phyloP scores from a whole-genome alignment of 768 basidiomycete genomes.

The Inosperma sp. region DNA sequence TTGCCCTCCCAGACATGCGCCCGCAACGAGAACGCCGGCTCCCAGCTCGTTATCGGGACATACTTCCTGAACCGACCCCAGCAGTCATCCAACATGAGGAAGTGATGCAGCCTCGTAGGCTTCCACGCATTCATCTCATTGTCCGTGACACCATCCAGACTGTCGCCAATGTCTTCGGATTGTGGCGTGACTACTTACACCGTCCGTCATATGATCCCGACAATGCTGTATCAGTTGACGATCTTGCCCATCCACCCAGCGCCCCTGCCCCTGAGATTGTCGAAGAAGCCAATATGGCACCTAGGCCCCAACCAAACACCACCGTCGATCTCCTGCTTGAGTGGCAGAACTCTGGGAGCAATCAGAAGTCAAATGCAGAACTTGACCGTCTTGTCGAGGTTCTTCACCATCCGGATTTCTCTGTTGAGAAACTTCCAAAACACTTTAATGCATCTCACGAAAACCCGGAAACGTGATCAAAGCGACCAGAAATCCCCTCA shows the following conservation, averaged over 20 bases:
- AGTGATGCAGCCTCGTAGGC: neutral
- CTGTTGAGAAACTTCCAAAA: neutral
- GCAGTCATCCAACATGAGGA: neutral
- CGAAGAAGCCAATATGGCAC: neutral
- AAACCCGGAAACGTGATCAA: neutral
- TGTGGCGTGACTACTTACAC: constrained; percentile 22
- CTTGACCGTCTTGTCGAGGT: neutral
- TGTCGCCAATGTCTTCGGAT: constrained; percentile 21
- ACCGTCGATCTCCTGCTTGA: constrained; percentile 11
- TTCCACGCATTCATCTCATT: constrained; percentile 10
- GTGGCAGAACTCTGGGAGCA: constrained; percentile 20
- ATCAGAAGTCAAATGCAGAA: constrained; percentile 7
- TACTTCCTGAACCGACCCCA: constrained; percentile 2
- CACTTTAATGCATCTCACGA: neutral
- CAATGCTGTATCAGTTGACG: constrained; percentile 8
- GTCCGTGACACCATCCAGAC: constrained; percentile 20
- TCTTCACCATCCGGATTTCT: neutral
- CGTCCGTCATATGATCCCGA: constrained; percentile 31
- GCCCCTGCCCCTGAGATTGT: neutral
- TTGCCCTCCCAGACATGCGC: too few species aligned
- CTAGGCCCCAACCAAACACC: constrained; percentile 6
- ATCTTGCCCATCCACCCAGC: neutral
- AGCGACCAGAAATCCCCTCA: neutral
- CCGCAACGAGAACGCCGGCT: constrained; percentile 2
- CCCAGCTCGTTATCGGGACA: constrained; percentile 1